phyloP scores from a whole-genome alignment of 495 filamentous ascomycete genomes.

The Aspergillus homomorphus region DNA sequence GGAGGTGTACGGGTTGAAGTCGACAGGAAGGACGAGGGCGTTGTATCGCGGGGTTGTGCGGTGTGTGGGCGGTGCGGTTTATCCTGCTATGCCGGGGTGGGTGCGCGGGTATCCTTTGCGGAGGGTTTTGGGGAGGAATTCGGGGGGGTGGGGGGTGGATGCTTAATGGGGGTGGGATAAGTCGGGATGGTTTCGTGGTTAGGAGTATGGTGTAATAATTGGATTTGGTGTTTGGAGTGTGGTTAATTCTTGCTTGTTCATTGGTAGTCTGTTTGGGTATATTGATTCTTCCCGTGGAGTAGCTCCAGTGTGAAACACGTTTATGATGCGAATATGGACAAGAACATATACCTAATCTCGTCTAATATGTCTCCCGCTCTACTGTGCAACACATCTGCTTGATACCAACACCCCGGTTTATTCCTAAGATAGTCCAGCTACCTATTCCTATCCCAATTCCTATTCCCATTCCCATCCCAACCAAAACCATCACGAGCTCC shows the following conservation, averaged over 20 bases:
- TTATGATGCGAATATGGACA: no score
- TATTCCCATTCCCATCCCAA: background rate
- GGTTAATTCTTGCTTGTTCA: background rate
- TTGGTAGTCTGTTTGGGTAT: no score
- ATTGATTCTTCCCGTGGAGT: no score
- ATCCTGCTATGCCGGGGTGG: constrained; percentile 36
- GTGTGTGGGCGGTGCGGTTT: constrained; percentile 36
- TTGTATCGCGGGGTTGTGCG: constrained; percentile 36
- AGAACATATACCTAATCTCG: no score
- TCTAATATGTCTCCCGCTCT: no score
- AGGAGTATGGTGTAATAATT: background rate
- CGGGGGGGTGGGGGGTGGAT: constrained; percentile 17
- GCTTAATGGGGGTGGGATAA: no score
- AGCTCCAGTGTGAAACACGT: no score
- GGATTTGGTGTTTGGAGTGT: background rate
- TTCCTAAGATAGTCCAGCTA: background rate
- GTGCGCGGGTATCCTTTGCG: constrained; percentile 30
- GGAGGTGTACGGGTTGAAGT: constrained; percentile 39
- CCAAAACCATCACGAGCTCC: background rate
- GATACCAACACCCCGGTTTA: no score
- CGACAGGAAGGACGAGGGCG: constrained; percentile 28
- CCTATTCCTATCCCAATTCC: background rate
- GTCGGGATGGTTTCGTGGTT: background rate
- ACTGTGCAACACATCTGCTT: no score
- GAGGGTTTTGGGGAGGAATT: constrained; percentile 33